Conservation (phyloP, 192 early-diverging fungal genomes). For the Haplosporangium gracile region DNA sequence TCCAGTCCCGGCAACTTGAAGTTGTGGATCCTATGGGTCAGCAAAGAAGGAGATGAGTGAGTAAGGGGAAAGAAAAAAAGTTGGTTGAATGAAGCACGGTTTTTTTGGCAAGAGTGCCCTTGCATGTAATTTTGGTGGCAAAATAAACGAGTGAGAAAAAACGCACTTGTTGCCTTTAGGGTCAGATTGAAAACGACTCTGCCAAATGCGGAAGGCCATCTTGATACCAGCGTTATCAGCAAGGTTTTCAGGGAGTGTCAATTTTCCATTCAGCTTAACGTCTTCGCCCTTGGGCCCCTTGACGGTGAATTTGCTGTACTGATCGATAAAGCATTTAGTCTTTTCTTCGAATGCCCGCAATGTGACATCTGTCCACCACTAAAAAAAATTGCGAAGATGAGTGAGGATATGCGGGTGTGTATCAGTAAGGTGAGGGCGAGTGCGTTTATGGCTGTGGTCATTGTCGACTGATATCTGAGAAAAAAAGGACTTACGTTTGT, state of each 20-base stretch:
- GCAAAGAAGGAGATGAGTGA: constrained; percentile 33
- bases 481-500: constrained; percentile 18
- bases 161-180: constrained; percentile 48
- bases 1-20: constrained; percentile 61
- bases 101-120: not conserved
- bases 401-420: no score
- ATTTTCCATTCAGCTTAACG: constrained; percentile 59
- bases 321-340: constrained; percentile 72
- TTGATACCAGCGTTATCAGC: constrained; percentile 79
- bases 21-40: constrained; percentile 54
- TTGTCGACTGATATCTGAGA: constrained; percentile 5
- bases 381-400: constrained; percentile 30
- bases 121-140: not conserved
- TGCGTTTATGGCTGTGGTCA: no score
- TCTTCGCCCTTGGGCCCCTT: constrained; percentile 35
- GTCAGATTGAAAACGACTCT: constrained; percentile 12
- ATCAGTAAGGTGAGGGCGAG: no score
- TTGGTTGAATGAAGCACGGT: not conserved
- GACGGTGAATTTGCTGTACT: constrained; percentile 66
- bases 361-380: constrained; percentile 79
- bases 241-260: constrained; percentile 73
- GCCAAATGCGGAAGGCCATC: constrained; percentile 61
- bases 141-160: constrained; percentile 48
- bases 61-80: not conserved
- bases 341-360: constrained; percentile 58